Conservation (phyloP, 169 alveolate genomes). For the Plasmodium vinckei region DNA sequence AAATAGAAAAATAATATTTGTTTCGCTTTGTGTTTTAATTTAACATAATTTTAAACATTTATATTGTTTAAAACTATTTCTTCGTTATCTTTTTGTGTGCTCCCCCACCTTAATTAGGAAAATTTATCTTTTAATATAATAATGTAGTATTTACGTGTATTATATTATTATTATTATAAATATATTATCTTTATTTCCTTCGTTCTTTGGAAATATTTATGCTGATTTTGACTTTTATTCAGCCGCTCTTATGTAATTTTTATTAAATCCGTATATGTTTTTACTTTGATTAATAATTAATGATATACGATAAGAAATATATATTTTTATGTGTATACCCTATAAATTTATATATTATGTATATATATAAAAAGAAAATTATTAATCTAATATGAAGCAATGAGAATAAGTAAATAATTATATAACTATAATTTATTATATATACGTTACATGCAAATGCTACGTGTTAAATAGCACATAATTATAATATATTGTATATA, state of each 20-base stretch:
- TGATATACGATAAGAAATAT: constrained; percentile 24
- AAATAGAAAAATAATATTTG: constrained; percentile 26
- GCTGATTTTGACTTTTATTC: constrained; percentile 36
- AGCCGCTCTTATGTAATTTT: constrained; percentile 62
- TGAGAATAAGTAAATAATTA: constrained; percentile 19
- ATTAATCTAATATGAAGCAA: constrained; percentile 28
- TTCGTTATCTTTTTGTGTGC: constrained; percentile 15
- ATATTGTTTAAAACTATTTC: constrained; percentile 49
- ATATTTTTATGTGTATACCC: constrained; percentile 45
- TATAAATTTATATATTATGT: background rate
- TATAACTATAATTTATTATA: background rate
- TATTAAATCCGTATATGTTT: constrained; percentile 27
- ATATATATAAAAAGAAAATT: constrained; percentile 26
- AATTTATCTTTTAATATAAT: background rate
- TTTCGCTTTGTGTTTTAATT: constrained; percentile 53
- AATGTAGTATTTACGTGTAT: background rate
- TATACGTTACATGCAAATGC: constrained; percentile 57
- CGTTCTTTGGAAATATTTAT: constrained; percentile 17
- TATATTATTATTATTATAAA: background rate
- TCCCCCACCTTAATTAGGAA: constrained; percentile 23
- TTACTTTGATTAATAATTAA: constrained; percentile 38
- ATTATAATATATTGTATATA: background rate
- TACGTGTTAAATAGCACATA: constrained; percentile 5
- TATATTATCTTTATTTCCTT: constrained; percentile 6
- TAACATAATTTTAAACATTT: constrained; percentile 72